phyloP scores from a whole-genome alignment of 179 eudicot genomes.

The Pouteria campechiana region DNA sequence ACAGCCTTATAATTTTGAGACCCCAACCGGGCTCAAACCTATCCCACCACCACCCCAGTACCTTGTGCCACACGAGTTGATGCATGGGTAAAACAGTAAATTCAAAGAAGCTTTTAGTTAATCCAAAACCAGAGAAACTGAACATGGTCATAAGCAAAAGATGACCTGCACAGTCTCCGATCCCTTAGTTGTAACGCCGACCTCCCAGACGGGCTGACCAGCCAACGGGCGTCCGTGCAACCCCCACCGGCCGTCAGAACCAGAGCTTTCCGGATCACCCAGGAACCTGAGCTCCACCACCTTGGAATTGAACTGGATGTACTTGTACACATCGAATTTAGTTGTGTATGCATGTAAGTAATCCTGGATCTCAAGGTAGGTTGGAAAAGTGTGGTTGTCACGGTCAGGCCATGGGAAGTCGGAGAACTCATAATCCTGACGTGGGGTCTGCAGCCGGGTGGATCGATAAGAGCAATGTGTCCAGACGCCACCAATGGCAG shows the following conservation, averaged over 20 bases:
- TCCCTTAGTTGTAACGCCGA: constrained; percentile 40
- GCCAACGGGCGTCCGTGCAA: constrained; percentile 33
- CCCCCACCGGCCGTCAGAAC: background rate
- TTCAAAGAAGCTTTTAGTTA: too few species aligned
- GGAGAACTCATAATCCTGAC: constrained; percentile 87
- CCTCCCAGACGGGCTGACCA: constrained; percentile 86
- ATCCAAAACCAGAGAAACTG: too few species aligned
- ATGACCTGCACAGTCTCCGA: constrained; percentile 44
- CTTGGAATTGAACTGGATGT: constrained; percentile 65
- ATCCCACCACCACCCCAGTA: too few species aligned
- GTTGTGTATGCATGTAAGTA: constrained; percentile 61
- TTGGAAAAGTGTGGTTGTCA: constrained; percentile 59
- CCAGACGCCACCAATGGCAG: constrained; percentile 89
- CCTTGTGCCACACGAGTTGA: too few species aligned
- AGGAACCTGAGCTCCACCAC: constrained; percentile 63
- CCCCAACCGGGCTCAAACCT: too few species aligned
- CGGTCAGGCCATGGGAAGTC: constrained; percentile 86
- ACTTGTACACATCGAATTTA: constrained; percentile 54
- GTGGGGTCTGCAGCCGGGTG: constrained; percentile 83
- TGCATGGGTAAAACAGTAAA: too few species aligned
- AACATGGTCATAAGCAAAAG: background rate
- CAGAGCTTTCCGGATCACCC: constrained; percentile 16
- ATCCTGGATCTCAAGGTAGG: constrained; percentile 49
- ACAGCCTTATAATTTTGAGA: too few species aligned
- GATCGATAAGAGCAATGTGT: constrained; percentile 54